Evolutionary conservation across 805 yeast genomes (phyloP), one percentile per base, ranked within the genome.

Genomic region (Lachancea fermentati): DNA sequence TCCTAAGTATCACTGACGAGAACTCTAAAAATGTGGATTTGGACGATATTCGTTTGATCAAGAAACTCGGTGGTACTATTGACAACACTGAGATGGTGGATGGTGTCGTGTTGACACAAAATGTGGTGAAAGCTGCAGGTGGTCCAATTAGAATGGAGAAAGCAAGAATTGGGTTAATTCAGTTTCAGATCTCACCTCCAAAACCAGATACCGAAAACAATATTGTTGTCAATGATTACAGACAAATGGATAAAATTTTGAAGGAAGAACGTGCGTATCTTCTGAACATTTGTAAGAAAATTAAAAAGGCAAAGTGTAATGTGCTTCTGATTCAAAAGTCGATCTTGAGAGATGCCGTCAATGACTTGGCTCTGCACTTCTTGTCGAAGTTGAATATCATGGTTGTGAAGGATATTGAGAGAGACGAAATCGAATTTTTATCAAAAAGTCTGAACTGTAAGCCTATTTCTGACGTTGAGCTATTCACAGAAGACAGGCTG

Each of bases 171-270:
- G 97, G 85, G 19, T 75, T 85, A 58, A 77, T 85, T 57, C 99
- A 88, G 71, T 93, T 85, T 71, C 98, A 85, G 72, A 75, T 88
- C 47, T 86, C 96, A 15, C 96, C 97, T 17, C 97, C 97, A 50
- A 88, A 88, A 62, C 97, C 97, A 15, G 97, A 88, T 60, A 83
- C 94, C 83, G 98, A 93, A 69, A 93, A 93, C 65, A 91, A 89
- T 60, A 91, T 93, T 36, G 95, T 93, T 43, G 97, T 93, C 41
- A 93, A 85, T 60, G 99, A 93, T 65, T 93, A 93, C 71, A 79
- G 98, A 66, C 98, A 93, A 67, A 93, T 93, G 99, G 99, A 93
- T 67, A 93, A 91, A 69, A 93, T 93, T 53, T 73, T 93, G 60
- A 93, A 94, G 61, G 99, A 93, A 68, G 98, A 93, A 72, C 81